These are phyloP conservation scores for Cyamopsis tetragonoloba DNA, from an alignment of 306 rosid species.

Conservation along the genomic window DNA sequence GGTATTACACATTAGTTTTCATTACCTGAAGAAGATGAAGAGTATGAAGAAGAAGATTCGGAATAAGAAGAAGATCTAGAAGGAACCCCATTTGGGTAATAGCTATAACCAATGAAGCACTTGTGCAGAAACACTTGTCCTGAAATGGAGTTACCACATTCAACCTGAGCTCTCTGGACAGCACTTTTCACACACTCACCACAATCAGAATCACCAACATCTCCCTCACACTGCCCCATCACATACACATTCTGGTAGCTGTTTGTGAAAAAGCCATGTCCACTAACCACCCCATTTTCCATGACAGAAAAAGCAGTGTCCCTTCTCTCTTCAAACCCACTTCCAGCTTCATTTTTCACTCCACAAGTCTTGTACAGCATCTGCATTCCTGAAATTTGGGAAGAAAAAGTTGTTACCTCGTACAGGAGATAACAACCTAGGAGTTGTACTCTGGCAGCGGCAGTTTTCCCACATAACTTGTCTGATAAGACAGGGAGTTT, in stretches of 20 bases:
- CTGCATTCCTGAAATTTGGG: conserved; percentile 78
- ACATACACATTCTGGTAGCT: conserved; percentile 66
- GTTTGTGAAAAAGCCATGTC: conserved; percentile 78
- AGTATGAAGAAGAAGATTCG: conserved; percentile 32
- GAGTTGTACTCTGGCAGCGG: conserved; percentile 81
- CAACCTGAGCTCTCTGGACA: conserved; percentile 78
- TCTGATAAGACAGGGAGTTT: conserved; percentile 56
- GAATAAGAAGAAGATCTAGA: conserved; percentile 17
- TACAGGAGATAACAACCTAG: conserved; percentile 75
- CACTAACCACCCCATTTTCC: conserved; percentile 76
- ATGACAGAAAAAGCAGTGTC: conserved; percentile 70
- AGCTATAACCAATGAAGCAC: conserved; percentile 77
- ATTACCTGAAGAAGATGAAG: conserved; percentile 62
- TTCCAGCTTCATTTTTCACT: conserved; percentile 53
- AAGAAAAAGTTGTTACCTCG: conserved; percentile 67
- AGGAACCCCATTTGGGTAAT: conserved; percentile 92
- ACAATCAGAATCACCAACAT: conserved; percentile 84
- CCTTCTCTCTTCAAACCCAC: conserved; percentile 76
- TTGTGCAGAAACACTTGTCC: conserved; percentile 83
- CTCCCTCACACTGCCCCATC: conserved; percentile 92
- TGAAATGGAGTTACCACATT: conserved; percentile 80
- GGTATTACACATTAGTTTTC: background rate
- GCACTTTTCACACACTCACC: conserved; percentile 75
- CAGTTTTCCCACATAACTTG: conserved; percentile 70
- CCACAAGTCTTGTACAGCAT: conserved; percentile 81